A percentile compares a stretch with the other conserved stretches of the same genome.
Evolutionary conservation across 768 basidiomycete genomes (phyloP).

Genomic region (Cytidiella melzeri): DNA sequence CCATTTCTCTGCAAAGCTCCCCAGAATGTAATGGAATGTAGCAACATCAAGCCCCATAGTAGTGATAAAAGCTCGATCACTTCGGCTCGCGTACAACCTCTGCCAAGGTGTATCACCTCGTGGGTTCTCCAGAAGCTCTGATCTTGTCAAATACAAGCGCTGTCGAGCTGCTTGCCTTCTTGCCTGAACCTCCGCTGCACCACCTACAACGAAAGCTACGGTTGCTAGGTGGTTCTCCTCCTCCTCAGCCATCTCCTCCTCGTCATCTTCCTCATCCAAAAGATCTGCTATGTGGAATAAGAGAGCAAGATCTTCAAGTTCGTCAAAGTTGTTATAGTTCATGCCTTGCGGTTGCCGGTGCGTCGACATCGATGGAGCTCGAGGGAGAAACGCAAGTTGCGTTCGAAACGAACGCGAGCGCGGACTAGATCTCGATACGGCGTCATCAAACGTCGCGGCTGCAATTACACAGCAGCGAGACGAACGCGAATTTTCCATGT

Average conservation of each 20-base stretch:
- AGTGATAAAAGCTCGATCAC: constrained; percentile 37
- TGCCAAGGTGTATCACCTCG: constrained; percentile 32
- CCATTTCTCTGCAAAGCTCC: constrained; percentile 25
- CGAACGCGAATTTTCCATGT: too few species aligned
- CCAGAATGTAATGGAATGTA: constrained; percentile 31
- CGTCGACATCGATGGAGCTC: too few species aligned
- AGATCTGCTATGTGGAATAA: too few species aligned
- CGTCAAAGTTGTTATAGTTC: too few species aligned
- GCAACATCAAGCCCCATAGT: constrained; percentile 29
- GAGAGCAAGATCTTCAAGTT: too few species aligned
- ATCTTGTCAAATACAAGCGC: constrained; percentile 26
- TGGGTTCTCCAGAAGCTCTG: constrained; percentile 31
- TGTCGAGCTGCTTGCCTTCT: neutral
- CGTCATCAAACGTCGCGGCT: too few species aligned
- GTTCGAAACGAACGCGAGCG: too few species aligned
- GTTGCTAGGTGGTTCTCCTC: neutral
- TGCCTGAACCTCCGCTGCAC: neutral
- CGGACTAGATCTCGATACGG: too few species aligned
- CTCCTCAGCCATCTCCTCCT: neutral
- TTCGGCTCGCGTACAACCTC: constrained; percentile 22
- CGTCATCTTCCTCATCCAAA: too few species aligned
- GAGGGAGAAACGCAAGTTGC: too few species aligned
- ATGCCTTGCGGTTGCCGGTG: too few species aligned
- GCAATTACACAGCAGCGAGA: too few species aligned
- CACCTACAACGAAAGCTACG: neutral